phyloP scores from a whole-genome alignment of 2,329 filamentous ascomycete genomes.

The Stachybotrys elegans region DNA sequence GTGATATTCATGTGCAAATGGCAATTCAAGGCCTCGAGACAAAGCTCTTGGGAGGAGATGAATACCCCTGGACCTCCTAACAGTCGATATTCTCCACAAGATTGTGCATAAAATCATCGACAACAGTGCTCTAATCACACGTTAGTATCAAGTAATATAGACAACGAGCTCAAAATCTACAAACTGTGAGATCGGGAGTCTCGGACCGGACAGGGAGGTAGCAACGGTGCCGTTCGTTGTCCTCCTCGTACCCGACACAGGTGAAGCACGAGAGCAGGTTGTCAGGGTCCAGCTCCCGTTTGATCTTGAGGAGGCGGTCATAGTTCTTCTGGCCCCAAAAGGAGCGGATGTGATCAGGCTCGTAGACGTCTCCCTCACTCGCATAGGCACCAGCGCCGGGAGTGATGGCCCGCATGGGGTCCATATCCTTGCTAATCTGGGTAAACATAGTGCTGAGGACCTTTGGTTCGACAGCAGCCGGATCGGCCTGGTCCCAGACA shows the following conservation, averaged over 20 bases:
- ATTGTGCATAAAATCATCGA: no score
- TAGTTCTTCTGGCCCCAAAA: constrained; percentile 29
- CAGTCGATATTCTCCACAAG: no score
- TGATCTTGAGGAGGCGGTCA: constrained; percentile 30
- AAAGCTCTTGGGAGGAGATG: no score
- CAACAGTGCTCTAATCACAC: no score
- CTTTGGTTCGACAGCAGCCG: not conserved
- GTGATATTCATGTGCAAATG: no score
- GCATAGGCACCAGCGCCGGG: constrained; percentile 17
- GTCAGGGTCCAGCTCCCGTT: constrained; percentile 39
- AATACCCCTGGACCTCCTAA: no score
- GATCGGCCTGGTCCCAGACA: not conserved
- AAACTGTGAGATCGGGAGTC: not conserved
- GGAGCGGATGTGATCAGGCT: constrained; percentile 17
- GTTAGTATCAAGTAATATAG: no score
- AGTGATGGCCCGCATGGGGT: not conserved
- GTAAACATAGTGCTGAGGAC: not conserved
- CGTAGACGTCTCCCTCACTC: constrained; percentile 22
- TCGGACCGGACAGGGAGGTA: constrained; percentile 3
- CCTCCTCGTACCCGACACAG: constrained; percentile 9
- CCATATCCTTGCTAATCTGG: not conserved
- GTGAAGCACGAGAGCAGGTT: constrained; percentile 26
- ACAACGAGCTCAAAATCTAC: no score
- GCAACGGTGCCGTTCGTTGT: constrained; percentile 3
- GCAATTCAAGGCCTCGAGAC: no score